A percentile compares a stretch with the other conserved stretches of the same genome.
phyloP scores from a whole-genome alignment of 306 rosid genomes.

The Ormosia emarginata region DNA sequence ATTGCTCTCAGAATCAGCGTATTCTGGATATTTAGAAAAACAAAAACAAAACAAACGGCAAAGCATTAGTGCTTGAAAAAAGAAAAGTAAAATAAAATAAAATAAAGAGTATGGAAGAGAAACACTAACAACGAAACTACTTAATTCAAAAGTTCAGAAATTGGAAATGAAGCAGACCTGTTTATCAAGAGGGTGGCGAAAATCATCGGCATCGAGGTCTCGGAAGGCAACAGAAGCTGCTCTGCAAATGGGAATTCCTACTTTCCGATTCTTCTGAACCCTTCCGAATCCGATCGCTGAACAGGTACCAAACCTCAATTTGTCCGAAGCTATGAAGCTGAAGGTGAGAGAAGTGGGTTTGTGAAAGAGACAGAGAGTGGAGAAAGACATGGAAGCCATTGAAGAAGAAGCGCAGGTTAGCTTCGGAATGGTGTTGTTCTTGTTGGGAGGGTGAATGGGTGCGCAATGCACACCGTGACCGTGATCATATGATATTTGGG shows the following conservation, averaged over 20 bases:
- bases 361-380: slow-evolving; percentile 43
- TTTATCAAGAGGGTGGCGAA: slow-evolving; percentile 91
- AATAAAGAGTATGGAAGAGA: neutral
- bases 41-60: neutral
- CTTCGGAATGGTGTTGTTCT: neutral
- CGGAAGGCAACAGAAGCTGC: slow-evolving; percentile 65
- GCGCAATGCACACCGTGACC: neutral
- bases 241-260: slow-evolving; percentile 36
- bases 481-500: neutral
- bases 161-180: slow-evolving; percentile 45
- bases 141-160: neutral
- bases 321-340: slow-evolving; percentile 29
- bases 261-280: slow-evolving; percentile 18
- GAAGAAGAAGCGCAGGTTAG: slow-evolving; percentile 20
- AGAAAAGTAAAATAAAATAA: too few relatives aligned
- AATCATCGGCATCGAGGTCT: slow-evolving; percentile 90
- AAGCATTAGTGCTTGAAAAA: neutral
- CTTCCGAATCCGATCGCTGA: slow-evolving; percentile 19
- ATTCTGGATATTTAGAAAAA: slow-evolving; percentile 49
- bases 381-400: slow-evolving; percentile 67
- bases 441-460: neutral
- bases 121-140: neutral
- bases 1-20: slow-evolving; percentile 87
- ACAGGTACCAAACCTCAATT: slow-evolving; percentile 17
- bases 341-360: slow-evolving; percentile 29